phyloP scores from a whole-genome alignment of 306 rosid genomes.

The Citrullus amarus region DNA sequence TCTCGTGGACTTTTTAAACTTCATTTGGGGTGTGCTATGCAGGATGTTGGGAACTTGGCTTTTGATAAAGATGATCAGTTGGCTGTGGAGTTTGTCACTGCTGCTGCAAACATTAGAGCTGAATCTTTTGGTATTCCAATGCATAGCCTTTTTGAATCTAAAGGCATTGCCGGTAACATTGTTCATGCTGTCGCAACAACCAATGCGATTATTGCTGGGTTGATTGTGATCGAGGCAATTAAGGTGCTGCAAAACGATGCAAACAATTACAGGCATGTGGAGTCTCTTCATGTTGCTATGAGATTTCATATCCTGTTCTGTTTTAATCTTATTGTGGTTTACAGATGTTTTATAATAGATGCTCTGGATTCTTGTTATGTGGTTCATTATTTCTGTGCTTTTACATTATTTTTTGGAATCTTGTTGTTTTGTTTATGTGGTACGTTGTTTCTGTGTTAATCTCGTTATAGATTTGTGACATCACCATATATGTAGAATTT shows the following conservation, averaged over 20 bases:
- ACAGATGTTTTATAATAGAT: not conserved
- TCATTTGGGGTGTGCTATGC: slow-evolving; percentile 7
- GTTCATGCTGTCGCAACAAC: slow-evolving; percentile 99
- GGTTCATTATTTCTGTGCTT: not conserved
- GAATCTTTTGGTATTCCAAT: slow-evolving; percentile 82
- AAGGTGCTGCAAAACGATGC: slow-evolving; percentile 76
- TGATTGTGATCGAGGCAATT: slow-evolving; percentile 95
- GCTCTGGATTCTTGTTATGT: not conserved
- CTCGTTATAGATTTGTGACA: not conserved
- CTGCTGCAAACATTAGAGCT: slow-evolving; percentile 94
- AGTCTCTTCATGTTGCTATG: slow-evolving; percentile 6
- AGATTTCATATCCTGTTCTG: not conserved
- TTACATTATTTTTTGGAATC: not conserved
- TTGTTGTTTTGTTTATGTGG: not conserved
- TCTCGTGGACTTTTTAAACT: not conserved
- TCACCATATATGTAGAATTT: not conserved
- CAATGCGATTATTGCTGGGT: slow-evolving; percentile 89
- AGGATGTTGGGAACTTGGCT: slow-evolving; percentile 82
- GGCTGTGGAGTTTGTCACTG: slow-evolving; percentile 95
- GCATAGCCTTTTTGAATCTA: slow-evolving; percentile 96
- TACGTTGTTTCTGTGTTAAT: not conserved
- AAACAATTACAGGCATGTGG: slow-evolving; percentile 56
- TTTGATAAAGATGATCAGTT: slow-evolving; percentile 99
- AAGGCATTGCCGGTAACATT: slow-evolving; percentile 98
- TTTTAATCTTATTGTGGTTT: not conserved